These are phyloP conservation scores for Coemansia sp. DNA, from an alignment of 192 early-diverging fungal species.

Conservation along the genomic window DNA sequence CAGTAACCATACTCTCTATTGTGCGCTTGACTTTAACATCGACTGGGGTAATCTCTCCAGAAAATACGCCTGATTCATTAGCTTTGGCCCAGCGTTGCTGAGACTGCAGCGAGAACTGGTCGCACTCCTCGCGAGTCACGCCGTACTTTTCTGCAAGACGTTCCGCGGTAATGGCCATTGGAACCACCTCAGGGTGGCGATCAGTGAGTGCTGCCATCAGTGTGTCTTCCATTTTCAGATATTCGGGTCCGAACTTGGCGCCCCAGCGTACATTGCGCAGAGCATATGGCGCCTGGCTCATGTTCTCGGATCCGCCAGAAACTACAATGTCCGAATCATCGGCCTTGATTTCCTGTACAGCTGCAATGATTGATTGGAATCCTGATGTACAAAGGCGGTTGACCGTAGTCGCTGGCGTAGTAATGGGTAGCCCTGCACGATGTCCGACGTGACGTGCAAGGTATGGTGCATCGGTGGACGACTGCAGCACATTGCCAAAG, in stretches of 20 bases:
- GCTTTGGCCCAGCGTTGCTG: conserved; percentile 90
- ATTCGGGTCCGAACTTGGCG: conserved; percentile 82
- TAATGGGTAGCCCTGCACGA: conserved; percentile 78
- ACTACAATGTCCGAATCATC: conserved; percentile 84
- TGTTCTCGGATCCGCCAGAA: conserved; percentile 90
- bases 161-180: conserved; percentile 96
- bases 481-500: conserved; percentile 92
- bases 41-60: conserved; percentile 79
- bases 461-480: conserved; percentile 80
- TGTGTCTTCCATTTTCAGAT: conserved; percentile 83
- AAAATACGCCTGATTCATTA: conserved; percentile 71
- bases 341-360: conserved; percentile 84
- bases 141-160: conserved; percentile 83
- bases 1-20: conserved; percentile 65
- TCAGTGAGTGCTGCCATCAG: conserved; percentile 81
- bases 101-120: conserved; percentile 75
- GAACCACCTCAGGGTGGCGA: conserved; percentile 74
- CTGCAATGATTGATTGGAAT: conserved; percentile 92
- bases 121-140: conserved; percentile 78
- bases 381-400: conserved; percentile 97
- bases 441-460: conserved; percentile 92
- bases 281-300: conserved; percentile 90
- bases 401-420: conserved; percentile 85
- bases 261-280: conserved; percentile 81
- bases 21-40: conserved; percentile 75